Evolutionary conservation across 306 rosid species (phyloP), one percentile per base, ranked within the genome.

Genomic region (Benincasa hispida): DNA sequence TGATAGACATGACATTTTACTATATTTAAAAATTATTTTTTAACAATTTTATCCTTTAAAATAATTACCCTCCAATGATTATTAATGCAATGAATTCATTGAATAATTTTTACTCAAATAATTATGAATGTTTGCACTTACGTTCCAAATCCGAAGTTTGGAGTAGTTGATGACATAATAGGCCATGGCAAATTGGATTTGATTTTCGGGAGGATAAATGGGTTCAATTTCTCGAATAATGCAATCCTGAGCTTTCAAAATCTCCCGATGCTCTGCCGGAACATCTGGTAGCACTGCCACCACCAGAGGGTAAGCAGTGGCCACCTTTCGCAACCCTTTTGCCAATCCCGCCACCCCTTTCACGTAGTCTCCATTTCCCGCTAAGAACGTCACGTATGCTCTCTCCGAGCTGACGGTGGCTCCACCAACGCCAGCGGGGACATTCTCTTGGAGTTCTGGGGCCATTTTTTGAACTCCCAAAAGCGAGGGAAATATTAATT

Each of bases 151-250:
- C 21, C 88, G 89, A 24, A 89, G 93, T 76, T 89, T 89, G 74
- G 93, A 89, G 83, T 89, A 87, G 90, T 87, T 89, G 86, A 87
- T 86, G 72, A 89, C 89, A 55, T 84, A 89, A 74, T 87, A 87
- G 2, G 91, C 86, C 93, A 89, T 86, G 3, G 93, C 93, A 73
- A 85, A 89, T 81, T 86, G 80, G 13, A 77, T 72, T 53, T 89
- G 88, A 14, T 81, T 82, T 25, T 83, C 61, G 3, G 93, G 93
- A 48, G 93, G 91, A 72, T 81, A 84, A 32, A 89, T 80, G 1
- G 93, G 93, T 27, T 81, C 87, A 54, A 89, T 89, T 84, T 89
- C 87, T 1, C 59, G 85, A 17, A 87, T 73, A 51, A 89, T 78
- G 19, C 93, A 87, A 0, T 90, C 91, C 19, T 84, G 93, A 73